Evolutionary conservation across 192 early-diverging fungal genomes (phyloP), one percentile per base, ranked within the genome.

Genomic region (Spinellus fusiger): DNA sequence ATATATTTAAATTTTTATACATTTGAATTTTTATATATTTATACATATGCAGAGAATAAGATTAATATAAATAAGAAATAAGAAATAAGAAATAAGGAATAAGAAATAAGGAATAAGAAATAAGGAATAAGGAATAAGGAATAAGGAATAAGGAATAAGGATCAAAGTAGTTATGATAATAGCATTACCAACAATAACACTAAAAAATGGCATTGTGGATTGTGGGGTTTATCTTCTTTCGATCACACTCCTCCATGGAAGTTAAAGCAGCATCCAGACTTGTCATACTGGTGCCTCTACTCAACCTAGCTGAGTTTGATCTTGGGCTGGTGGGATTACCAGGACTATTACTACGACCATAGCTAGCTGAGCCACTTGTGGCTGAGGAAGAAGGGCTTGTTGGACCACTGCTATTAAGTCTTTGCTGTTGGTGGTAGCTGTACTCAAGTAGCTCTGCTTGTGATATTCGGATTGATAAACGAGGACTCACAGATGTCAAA

Each of bases 401-500:
- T 8, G 38, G 27, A 16, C 48, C 35, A 32, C 49, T 34, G 12
- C 46, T 40, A 22, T 61, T 61, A 2, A 61, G 31, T 29, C 32
- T 34, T 51, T 68, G 59, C 22, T 68, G 58, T 22, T 69, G 68
- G 20, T 59, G 56, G 38, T 71, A 58, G 16, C 63, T 61, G 27
- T 65, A 71, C n/a, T 71, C 69, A 10, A 71, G 49, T 46, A 71
- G 55, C 49, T 71, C 69, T 27, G 69, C 69, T 32, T 71, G 69
- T 29, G 69, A 71, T 29, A 71, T 32, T 33, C 69, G 18, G 29
- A 71, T 59, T 3, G 69, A 71, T 33, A 71, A 26, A 10, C 69
- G 58, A 29, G 62, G 51, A 6, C 56, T 53, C 27, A 59, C 57
- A 35, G 64, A 57, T 49, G 48, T 20, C 7, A 57, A 20, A 32